Evolutionary conservation across 768 basidiomycete species (phyloP).

Genomic region (Boletus patriciae): DNA sequence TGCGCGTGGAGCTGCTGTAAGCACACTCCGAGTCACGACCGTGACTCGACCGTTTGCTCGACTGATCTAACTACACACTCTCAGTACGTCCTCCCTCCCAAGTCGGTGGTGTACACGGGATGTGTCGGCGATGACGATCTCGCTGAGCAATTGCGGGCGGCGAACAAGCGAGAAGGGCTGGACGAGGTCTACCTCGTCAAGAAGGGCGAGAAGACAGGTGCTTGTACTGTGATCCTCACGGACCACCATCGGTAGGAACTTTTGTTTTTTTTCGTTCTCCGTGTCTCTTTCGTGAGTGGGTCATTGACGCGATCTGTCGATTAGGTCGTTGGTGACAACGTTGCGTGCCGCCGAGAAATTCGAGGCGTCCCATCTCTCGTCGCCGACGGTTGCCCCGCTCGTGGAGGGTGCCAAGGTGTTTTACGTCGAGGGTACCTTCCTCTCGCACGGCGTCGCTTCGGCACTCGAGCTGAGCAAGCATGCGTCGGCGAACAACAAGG

Average conservation of each 20-base stretch:
- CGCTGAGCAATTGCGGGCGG: conserved; percentile 81
- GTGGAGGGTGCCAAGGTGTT: conserved; percentile 80
- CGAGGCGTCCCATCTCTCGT: conserved; percentile 73
- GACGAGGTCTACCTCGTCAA: conserved; percentile 87
- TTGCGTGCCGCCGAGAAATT: conserved; percentile 91
- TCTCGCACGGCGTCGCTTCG: conserved; percentile 83
- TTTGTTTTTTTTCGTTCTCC: neutral
- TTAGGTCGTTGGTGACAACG: conserved; percentile 88
- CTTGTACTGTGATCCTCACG: conserved; percentile 94
- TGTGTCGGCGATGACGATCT: conserved; percentile 94
- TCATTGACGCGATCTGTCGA: neutral
- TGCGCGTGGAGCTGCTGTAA: conserved; percentile 92
- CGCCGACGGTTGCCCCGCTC: conserved; percentile 70
- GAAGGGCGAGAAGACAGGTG: conserved; percentile 86
- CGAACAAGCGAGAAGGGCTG: conserved; percentile 92
- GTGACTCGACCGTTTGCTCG: neutral
- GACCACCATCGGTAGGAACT: conserved; percentile 77
- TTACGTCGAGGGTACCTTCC: conserved; percentile 97
- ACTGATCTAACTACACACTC: neutral
- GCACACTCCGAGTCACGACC: no score
- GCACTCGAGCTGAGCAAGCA: conserved; percentile 75
- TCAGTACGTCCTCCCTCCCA: conserved; percentile 86
- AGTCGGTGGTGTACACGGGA: conserved; percentile 91
- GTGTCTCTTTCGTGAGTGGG: neutral
- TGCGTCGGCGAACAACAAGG: conserved; percentile 76